These are phyloP conservation scores for Brettanomyces anomalus DNA, from an alignment of 805 yeast species.

Conservation along the genomic window DNA sequence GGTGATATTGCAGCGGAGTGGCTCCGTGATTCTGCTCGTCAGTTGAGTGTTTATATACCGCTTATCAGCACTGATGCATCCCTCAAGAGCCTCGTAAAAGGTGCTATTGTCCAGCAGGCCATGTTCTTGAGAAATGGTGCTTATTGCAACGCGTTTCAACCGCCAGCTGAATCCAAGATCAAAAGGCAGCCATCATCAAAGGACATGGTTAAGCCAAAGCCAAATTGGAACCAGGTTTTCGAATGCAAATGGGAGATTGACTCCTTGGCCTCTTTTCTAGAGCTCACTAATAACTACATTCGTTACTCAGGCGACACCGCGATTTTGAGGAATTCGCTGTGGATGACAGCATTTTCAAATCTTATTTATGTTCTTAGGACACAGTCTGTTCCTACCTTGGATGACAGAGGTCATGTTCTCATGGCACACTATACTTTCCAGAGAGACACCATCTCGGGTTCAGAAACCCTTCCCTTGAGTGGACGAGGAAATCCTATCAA, in stretches of 20 bases:
- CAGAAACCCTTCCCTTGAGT: slow-evolving; percentile 70
- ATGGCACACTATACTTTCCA: slow-evolving; percentile 58
- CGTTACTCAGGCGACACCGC: slow-evolving; percentile 42
- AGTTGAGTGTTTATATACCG: slow-evolving; percentile 65
- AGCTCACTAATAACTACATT: slow-evolving; percentile 63
- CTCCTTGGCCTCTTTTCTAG: slow-evolving; percentile 73
- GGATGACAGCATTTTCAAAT: slow-evolving; percentile 52
- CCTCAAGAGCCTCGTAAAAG: slow-evolving; percentile 48
- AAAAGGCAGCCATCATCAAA: slow-evolving; percentile 40
- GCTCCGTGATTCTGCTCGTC: slow-evolving; percentile 83
- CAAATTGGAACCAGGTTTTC: slow-evolving; percentile 64
- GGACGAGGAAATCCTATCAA: slow-evolving; percentile 85
- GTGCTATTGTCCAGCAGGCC: slow-evolving; percentile 79
- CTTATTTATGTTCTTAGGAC: slow-evolving; percentile 44
- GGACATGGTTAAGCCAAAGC: slow-evolving; percentile 62
- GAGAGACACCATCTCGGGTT: slow-evolving; percentile 63
- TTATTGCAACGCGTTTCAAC: slow-evolving; percentile 88
- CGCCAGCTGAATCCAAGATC: slow-evolving; percentile 51
- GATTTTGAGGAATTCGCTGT: slow-evolving; percentile 35
- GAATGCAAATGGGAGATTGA: slow-evolving; percentile 90
- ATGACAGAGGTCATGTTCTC: slow-evolving; percentile 37
- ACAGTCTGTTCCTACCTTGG: slow-evolving; percentile 56
- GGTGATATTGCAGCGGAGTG: slow-evolving; percentile 94
- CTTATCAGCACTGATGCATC: slow-evolving; percentile 42
- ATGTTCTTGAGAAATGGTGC: slow-evolving; percentile 54